A percentile compares a stretch with the other conserved stretches of the same genome.
Evolutionary conservation across 192 early-diverging fungal genomes (phyloP).

Genomic region (Lobosporangium transversale): DNA sequence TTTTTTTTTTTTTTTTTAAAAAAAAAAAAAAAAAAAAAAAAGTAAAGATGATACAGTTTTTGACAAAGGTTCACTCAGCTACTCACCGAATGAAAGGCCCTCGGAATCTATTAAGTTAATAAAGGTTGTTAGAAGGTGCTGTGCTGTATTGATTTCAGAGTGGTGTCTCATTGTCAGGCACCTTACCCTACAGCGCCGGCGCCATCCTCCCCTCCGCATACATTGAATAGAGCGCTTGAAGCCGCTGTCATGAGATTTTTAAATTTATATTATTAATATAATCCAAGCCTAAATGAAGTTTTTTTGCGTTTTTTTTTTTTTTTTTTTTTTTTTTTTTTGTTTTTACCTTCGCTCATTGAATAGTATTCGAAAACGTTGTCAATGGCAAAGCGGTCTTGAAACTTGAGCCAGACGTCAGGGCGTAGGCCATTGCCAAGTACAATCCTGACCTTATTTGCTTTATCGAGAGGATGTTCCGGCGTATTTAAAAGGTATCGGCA

Average conservation of each 20-base stretch:
- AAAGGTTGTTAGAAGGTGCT: constrained; percentile 67
- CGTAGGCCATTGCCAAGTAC: constrained; percentile 77
- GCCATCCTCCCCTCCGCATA: constrained; percentile 60
- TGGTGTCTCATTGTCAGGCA: constrained; percentile 58
- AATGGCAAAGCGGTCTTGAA: constrained; percentile 71
- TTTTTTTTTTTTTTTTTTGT: constrained; percentile 55
- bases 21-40: neutral
- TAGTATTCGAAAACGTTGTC: constrained; percentile 72
- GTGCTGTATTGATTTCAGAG: no score
- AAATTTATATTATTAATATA: constrained; percentile 66
- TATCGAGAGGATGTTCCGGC: constrained; percentile 60
- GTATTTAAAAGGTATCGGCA: constrained; percentile 69
- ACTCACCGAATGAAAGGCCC: constrained; percentile 26
- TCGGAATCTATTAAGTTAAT: constrained; percentile 53
- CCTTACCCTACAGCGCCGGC: constrained; percentile 70
- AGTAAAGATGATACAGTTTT: neutral
- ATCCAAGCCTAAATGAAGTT: constrained; percentile 59
- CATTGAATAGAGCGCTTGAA: constrained; percentile 51
- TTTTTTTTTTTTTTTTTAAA: no score
- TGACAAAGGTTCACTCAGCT: neutral
- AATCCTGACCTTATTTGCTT: constrained; percentile 62
- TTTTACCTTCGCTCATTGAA: constrained; percentile 69
- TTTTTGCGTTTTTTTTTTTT: neutral
- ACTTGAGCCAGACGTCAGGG: constrained; percentile 71
- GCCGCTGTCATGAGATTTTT: constrained; percentile 40